phyloP scores from a whole-genome alignment of 176 grass and related monocot genomes.

The Puccinellia tenuiflora region DNA sequence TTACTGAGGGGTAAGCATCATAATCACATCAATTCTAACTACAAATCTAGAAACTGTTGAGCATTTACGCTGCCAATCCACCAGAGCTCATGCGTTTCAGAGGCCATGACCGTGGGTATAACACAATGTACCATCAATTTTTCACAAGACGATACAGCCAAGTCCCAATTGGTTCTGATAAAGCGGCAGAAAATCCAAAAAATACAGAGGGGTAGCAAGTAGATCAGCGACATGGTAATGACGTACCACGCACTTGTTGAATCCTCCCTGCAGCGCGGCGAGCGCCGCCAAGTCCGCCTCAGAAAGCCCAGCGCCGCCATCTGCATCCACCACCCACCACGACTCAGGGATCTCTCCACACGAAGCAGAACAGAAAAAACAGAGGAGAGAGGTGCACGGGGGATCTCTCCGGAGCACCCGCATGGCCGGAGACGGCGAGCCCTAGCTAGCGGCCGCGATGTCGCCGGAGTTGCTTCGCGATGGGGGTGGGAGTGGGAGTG shows the following conservation, averaged over 20 bases:
- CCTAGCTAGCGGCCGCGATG: too few relatives aligned
- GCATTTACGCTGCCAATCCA: background rate
- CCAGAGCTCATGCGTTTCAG: background rate
- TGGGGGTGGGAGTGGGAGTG: background rate
- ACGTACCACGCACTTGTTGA: too few relatives aligned
- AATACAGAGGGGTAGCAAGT: too few relatives aligned
- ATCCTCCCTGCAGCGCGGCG: too few relatives aligned
- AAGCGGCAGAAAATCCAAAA: background rate
- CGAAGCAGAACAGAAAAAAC: background rate
- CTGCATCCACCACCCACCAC: slow-evolving; percentile 14
- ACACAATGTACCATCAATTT: slow-evolving; percentile 1
- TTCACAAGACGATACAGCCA: background rate
- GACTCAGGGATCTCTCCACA: slow-evolving; percentile 11
- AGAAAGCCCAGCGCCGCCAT: too few relatives aligned
- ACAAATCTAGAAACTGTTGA: background rate
- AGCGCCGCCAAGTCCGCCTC: too few relatives aligned
- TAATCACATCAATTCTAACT: too few relatives aligned
- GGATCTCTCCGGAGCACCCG: slow-evolving; percentile 56
- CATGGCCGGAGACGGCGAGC: slow-evolving; percentile 28
- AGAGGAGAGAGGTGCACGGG: background rate
- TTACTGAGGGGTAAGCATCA: too few relatives aligned
- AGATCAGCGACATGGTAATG: too few relatives aligned
- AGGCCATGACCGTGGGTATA: too few relatives aligned
- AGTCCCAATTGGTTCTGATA: background rate
- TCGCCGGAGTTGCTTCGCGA: slow-evolving; percentile 13